Base-by-base conservation (phyloP, 176 grass and related monocot genomes). In the Themeda triandra region DNA sequence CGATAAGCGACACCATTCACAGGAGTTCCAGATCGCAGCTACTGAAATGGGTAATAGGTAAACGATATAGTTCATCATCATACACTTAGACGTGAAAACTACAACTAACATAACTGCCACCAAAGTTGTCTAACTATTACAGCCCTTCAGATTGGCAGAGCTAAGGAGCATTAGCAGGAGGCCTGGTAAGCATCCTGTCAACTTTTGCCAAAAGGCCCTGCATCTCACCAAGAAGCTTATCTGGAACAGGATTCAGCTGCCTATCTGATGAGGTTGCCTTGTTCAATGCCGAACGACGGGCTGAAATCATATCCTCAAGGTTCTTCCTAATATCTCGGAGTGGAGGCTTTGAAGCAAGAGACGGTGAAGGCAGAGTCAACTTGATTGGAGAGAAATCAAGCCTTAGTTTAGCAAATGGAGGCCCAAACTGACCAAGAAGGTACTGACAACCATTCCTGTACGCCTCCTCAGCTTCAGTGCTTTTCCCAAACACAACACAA, bases 281-380 rank as follows among this genome's bases (percentile, higher is more conserved):
- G 67, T 84, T 88, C 53, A 63, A 21, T 21, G 81, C 48, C 6
- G 53, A 53, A 66, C 54, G 85, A 1, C 76, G 81, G 35, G 81
- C 74, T 23, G 78, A 91, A 23, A 98, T 98, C 91, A 98, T 98
- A n/a, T 48, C 93, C 87, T 98, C 91, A 48, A 98, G 80, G 64
- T 88, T 95, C 79, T 92, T 95, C 86, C 82, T 95, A 36, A 98
- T 80, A 51, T 93, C 92, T 6, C 70, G 40, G 46, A 98, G 89
- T 28, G 86, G 89, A 56, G 91, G 86, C 18, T 90, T 91, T 3
- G 13, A 41, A 24, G 11, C 37, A 24, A n/a, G 36, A 40, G 37
- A 25, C 8, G 25, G 71, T 30, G 59, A 73, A 80, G 80, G 83
- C 37, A 29, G 6, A 13, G 13, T 84, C 69, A 81, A 15, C 45